Evolutionary conservation across 495 filamentous ascomycete genomes (phyloP), one percentile per base, ranked within the genome.

Genomic region (Bacidia gigantensis): DNA sequence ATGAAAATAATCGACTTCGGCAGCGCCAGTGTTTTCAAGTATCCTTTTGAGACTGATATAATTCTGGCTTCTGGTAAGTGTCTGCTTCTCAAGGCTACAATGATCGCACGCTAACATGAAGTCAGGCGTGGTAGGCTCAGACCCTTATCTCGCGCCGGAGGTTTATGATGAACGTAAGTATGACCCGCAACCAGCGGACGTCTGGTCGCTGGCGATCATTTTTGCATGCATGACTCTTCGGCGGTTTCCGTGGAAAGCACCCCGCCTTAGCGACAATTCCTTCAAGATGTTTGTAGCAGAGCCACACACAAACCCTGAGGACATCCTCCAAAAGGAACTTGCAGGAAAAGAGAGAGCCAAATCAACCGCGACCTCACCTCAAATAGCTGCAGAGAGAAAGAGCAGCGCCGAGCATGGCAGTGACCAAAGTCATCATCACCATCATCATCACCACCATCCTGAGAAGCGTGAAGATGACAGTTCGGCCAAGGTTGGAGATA

Each of bases 1-100:
- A 94, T 99, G 85, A 99, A 99, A 69, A 84, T 99, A 47, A 99
- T 99, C 56, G 92, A 99, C 65, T 99, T 99, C 69, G 92, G 92
- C 50, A 97, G 92, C 68, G 89, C 92, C 2, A 89, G 88, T 52
- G 89, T 99, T 44, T 99, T 90, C 70, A 78, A 83, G 55, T 99
- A 99, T 73, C 92, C 92, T 1, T 99, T 99, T 64, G 92, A 99
- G 68, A 87, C 82, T 49, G 86, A 89, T 57, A 82, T 90, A 46
- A 89, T 95, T 20, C 73, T 79, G 35, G 89, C 92, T 40, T 82
- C 79, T 63, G 92, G 92, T 94, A 72, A 69, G 83, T 74, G 23
- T 17, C n/a, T n/a, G n/a, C 12, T 46, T 3, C 23, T 18, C 26
- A 52, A 56, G 10, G 54, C 56, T 63, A 41, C 54, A 7, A 50